A percentile compares a stretch with the other conserved stretches of the same genome.
Evolutionary conservation across 345 rosid species (phyloP).

Genomic region (rapeseed (Brassica napus)): Da-Ae NC_063451.1:26249501-26250000

Average conservation of each 20-base stretch:
- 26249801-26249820: too few species aligned
- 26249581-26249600: neutral
- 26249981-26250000: too few species aligned
- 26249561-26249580: neutral
- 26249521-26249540: neutral
- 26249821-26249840: too few species aligned
- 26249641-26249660: neutral
- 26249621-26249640: neutral
- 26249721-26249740: neutral
- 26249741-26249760: neutral
- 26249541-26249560: neutral
- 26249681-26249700: neutral
- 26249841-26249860: too few species aligned
- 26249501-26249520: neutral
- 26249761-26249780: neutral
- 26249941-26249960: too few species aligned
- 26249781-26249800: too few species aligned
- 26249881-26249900: too few species aligned
- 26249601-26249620: neutral
- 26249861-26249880: too few species aligned
- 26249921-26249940: too few species aligned
- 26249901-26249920: too few species aligned
- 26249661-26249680: neutral
- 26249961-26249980: too few species aligned
- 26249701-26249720: neutral